Base-by-base conservation (phyloP, 1,284 basidiomycete genomes). In the Stereum hirsutum region DNA sequence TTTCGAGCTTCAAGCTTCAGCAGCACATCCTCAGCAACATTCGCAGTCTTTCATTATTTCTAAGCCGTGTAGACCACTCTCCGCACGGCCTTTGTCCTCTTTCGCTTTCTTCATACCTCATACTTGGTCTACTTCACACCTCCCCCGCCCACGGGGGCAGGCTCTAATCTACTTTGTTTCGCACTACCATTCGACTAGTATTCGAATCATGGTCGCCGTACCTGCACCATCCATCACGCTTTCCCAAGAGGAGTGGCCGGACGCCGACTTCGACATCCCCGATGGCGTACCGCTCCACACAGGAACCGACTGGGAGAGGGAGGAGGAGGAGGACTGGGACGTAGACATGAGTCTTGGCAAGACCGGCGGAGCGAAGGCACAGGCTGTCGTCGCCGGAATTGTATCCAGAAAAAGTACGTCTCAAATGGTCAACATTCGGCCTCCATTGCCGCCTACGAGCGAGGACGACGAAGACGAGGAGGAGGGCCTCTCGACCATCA, bases 241-340 rank as follows among this genome's bases (percentile, higher is more conserved):
- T 33, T 57, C 70, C 36, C 73, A 73, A 45, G 85, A 89, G 63
- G 84, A 88, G 66, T 87, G 85, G 85, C 70, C 74, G 42, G 85
- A 89, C 60, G 81, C 82, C 47, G 86, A 89, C 63, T 89, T 89
- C 56, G 86, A 88, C 57, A 64, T 89, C 27, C 79, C 81, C 41
- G 85, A 89, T 43, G 85, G 75, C 41, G 73, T 75, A 43, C 68
- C 74, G 39, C 72, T 88, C 42, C 75, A 78, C 51, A 61, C 75
- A 24, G 67, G 68, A 47, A 62, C 62, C 24, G 69, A 74, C 48
- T 74, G 70, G 15, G 78, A 81, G 64, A 81, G 72, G 63, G 78
- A 84, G 45, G 74, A 72, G 42, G 70, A 69, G 28, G 63, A 70
- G 57, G 84, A 89, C 57, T 88, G 86, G 86, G 87, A 89, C 53